Evolutionary conservation across 257 asterid genomes (phyloP).

Genomic region (Lycium barbarum): DNA sequence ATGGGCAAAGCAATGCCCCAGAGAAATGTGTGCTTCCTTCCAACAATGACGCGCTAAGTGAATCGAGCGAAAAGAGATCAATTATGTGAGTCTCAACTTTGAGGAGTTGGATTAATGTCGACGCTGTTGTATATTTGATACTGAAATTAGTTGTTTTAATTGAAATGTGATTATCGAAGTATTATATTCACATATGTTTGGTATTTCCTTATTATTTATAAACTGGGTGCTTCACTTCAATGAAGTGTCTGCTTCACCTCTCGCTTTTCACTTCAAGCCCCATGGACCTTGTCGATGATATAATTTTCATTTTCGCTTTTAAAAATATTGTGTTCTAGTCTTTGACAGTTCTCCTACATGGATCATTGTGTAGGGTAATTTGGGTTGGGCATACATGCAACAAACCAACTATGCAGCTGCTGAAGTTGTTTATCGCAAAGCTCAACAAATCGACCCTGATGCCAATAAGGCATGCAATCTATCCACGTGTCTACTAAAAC

Average conservation of each 20-base stretch:
- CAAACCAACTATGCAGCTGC: slow-evolving; percentile 67
- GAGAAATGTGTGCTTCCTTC: background rate
- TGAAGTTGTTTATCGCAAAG: slow-evolving; percentile 70
- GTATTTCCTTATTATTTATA: background rate
- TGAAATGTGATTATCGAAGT: background rate
- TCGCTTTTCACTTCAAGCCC: background rate
- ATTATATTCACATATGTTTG: too few species aligned
- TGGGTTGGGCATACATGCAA: slow-evolving; percentile 98
- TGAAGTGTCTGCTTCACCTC: too few species aligned
- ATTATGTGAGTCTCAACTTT: background rate
- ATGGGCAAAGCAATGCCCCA: background rate
- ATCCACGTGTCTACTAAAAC: slow-evolving; percentile 69
- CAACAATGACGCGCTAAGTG: background rate
- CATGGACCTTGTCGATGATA: background rate
- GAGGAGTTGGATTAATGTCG: background rate
- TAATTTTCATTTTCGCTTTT: background rate
- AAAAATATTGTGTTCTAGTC: background rate
- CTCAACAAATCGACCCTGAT: slow-evolving; percentile 81
- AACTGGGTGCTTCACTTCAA: too few species aligned
- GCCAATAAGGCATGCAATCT: slow-evolving; percentile 87
- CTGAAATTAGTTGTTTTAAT: background rate
- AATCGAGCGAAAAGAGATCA: background rate
- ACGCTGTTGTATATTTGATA: background rate
- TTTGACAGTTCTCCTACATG: background rate
- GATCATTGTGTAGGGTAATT: slow-evolving; percentile 66